These are phyloP conservation scores for Erodium maritimum DNA, from an alignment of 345 rosid genomes.

Conservation along the genomic window DNA sequence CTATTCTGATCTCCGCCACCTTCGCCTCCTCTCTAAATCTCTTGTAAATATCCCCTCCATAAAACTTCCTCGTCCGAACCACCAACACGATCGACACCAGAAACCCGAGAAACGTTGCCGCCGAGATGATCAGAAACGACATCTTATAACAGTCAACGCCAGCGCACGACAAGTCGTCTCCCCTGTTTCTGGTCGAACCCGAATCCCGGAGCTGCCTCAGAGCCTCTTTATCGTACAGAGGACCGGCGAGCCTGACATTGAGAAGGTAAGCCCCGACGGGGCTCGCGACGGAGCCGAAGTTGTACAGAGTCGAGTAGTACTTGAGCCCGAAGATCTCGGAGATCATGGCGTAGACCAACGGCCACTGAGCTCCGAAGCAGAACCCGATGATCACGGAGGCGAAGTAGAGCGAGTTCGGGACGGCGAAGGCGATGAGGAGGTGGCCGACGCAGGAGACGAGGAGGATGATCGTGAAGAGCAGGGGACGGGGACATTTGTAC, in stretches of 20 bases:
- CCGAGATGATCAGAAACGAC: constrained; percentile 8
- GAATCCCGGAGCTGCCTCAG: constrained; percentile 5
- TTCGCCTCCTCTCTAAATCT: constrained; percentile 4
- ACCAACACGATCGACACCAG: constrained; percentile 5
- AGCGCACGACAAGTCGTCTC: constrained; percentile 2
- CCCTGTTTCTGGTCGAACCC: constrained; percentile 1
- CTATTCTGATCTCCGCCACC: background rate
- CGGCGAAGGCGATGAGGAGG: background rate
- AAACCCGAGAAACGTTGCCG: constrained; percentile 9
- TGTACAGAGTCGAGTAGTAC: constrained; percentile 7
- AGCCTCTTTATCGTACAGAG: constrained; percentile 6
- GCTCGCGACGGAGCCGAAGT: constrained; percentile 6
- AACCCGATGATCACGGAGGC: constrained; percentile 12
- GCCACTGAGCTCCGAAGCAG: constrained; percentile 12
- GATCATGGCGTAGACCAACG: constrained; percentile 6
- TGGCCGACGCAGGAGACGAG: constrained; percentile 8
- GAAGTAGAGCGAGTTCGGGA: constrained; percentile 7
- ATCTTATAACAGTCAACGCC: constrained; percentile 6
- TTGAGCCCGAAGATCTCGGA: constrained; percentile 13
- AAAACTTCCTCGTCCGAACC: constrained; percentile 4
- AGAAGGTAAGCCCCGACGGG: constrained; percentile 9
- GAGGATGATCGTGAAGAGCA: constrained; percentile 1
- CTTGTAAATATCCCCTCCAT: constrained; percentile 7
- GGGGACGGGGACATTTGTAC: constrained; percentile 8
- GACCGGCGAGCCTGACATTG: constrained; percentile 10